A percentile compares a stretch with the other conserved stretches of the same genome.
Conservation (phyloP, 2,329 filamentous ascomycete genomes). For the Clarireedia hainanense region DNA sequence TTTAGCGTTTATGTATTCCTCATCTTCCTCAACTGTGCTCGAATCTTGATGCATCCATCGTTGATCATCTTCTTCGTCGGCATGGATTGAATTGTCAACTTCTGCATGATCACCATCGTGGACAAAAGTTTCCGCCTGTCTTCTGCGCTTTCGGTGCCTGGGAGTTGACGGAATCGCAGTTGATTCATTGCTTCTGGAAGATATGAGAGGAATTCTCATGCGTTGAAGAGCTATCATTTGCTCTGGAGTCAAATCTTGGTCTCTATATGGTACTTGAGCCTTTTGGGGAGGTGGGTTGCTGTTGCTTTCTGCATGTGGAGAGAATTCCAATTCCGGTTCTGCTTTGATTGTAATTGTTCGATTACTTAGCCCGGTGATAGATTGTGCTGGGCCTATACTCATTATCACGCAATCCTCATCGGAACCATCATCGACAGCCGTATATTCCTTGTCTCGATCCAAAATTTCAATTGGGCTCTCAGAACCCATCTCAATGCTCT, state of each 20-base stretch:
- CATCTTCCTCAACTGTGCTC: background rate
- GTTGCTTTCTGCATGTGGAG: too few species aligned
- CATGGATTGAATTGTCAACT: slow-evolving; percentile 2
- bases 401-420: slow-evolving; percentile 1
- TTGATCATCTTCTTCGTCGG: background rate
- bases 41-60: background rate
- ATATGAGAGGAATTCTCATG: background rate
- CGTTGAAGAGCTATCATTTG: slow-evolving; percentile 5
- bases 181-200: background rate
- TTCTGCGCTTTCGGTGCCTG: background rate
- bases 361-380: background rate
- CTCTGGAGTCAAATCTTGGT: background rate
- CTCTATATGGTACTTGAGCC: too few species aligned
- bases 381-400: background rate
- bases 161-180: background rate
- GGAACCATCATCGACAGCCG: background rate
- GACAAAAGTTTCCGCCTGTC: background rate
- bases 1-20: slow-evolving; percentile 3
- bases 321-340: background rate
- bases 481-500: too few species aligned
- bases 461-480: too few species aligned
- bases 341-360: background rate
- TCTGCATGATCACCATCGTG: background rate
- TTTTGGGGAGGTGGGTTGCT: too few species aligned
- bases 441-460: background rate